Percentiles rank a stretch among this genome's conserved stretches.
These are phyloP conservation scores for Diutina ranongensis DNA, from an alignment of 1,139 yeast species.

Conservation along the genomic window DNA sequence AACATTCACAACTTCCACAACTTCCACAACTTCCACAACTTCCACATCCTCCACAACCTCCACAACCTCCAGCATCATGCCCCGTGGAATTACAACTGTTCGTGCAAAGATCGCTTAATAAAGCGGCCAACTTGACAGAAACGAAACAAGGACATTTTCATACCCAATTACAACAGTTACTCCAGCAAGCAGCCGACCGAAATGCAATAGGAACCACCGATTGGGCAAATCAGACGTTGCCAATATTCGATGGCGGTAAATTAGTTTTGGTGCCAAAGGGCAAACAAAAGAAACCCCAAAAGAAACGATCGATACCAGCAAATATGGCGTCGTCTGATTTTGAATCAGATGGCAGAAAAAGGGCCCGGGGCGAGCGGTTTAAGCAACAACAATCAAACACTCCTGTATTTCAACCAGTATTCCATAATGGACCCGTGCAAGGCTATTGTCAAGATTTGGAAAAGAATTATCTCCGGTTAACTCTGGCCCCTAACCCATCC, in stretches of 20 bases:
- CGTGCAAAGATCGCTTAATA: slow-evolving; percentile 32
- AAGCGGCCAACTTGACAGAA: slow-evolving; percentile 16
- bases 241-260: slow-evolving; percentile 28
- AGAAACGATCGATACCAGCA: no score
- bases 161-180: slow-evolving; percentile 32
- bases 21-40: no score
- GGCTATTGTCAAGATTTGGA: slow-evolving; percentile 63
- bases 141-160: slow-evolving; percentile 25
- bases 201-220: slow-evolving; percentile 41
- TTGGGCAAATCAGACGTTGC: slow-evolving; percentile 49
- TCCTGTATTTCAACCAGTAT: background rate
- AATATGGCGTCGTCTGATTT: slow-evolving; percentile 12
- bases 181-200: slow-evolving; percentile 38
- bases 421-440: slow-evolving; percentile 24
- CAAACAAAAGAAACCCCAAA: slow-evolving; percentile 6
- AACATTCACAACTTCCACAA: no score
- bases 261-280: slow-evolving; percentile 11
- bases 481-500: slow-evolving; percentile 86
- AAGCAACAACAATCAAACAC: slow-evolving; percentile 13
- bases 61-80: slow-evolving; percentile 19
- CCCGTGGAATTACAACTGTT: slow-evolving; percentile 36
- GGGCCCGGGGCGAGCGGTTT: slow-evolving; percentile 42
- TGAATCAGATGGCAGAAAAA: slow-evolving; percentile 29
- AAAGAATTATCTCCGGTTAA: slow-evolving; percentile 68
- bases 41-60: no score